Evolutionary conservation across 2,329 filamentous ascomycete species (phyloP).

Genomic region (Fusarium kyushuense): DNA sequence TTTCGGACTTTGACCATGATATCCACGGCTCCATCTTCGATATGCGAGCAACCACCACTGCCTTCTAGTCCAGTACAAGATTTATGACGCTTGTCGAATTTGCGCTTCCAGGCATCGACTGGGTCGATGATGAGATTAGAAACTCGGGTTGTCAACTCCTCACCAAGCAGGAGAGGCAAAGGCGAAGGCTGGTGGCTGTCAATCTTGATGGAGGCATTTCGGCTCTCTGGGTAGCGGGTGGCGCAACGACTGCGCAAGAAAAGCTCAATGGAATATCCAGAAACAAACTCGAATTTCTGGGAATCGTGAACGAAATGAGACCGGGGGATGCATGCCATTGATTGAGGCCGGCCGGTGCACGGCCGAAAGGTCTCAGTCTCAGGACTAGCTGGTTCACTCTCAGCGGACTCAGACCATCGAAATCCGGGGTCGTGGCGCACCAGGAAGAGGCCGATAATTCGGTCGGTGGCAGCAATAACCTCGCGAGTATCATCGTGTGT

Average conservation of each 20-base stretch:
- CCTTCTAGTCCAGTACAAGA: conserved; percentile 54
- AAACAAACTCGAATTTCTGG: conserved; percentile 50
- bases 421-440: conserved; percentile 64
- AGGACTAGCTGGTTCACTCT: conserved; percentile 54
- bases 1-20: conserved; percentile 62
- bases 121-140: conserved; percentile 57
- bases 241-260: conserved; percentile 58
- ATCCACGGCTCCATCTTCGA: conserved; percentile 59
- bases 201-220: conserved; percentile 55
- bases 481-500: conserved; percentile 60
- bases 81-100: conserved; percentile 56
- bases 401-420: conserved; percentile 58
- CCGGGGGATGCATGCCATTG: conserved; percentile 58
- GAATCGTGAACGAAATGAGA: conserved; percentile 59
- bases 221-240: conserved; percentile 54
- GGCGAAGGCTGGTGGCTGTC: conserved; percentile 63
- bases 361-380: conserved; percentile 57
- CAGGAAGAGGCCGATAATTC: conserved; percentile 64
- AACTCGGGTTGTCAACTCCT: conserved; percentile 61
- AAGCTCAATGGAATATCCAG: conserved; percentile 64
- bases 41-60: conserved; percentile 55
- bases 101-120: conserved; percentile 56
- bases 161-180: conserved; percentile 59
- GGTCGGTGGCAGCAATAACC: conserved; percentile 62
- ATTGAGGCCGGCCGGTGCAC: conserved; percentile 57